A percentile compares a stretch with the other conserved stretches of the same genome.
Conservation (phyloP, 2,329 filamentous ascomycete species). For the Aureobasidium mangrovei region DNA sequence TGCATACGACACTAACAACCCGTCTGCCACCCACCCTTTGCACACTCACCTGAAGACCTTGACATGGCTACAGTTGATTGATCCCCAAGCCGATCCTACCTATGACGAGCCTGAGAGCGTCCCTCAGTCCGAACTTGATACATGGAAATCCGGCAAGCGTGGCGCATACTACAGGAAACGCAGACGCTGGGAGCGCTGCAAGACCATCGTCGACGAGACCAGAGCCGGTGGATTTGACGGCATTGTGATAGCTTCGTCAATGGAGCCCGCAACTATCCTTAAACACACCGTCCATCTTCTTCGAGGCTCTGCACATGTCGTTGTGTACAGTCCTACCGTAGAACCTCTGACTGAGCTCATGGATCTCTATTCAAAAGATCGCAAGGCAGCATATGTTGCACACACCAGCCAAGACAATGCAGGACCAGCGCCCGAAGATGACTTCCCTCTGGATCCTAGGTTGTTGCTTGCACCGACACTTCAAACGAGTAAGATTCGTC, state of each 20-base stretch:
- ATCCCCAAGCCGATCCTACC: constrained; percentile 64
- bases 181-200: constrained; percentile 66
- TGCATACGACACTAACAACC: constrained; percentile 65
- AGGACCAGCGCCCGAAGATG: constrained; percentile 39
- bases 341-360: constrained; percentile 70
- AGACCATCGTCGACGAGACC: constrained; percentile 64
- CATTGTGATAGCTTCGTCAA: constrained; percentile 69
- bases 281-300: constrained; percentile 70
- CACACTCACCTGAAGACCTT: constrained; percentile 71
- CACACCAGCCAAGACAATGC: constrained; percentile 19
- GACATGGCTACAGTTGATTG: constrained; percentile 84
- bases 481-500: constrained; percentile 68
- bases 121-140: constrained; percentile 51
- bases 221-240: constrained; percentile 72
- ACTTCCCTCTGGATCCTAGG: constrained; percentile 83
- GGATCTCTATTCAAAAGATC: constrained; percentile 74
- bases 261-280: constrained; percentile 72
- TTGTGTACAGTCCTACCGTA: constrained; percentile 72
- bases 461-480: constrained; percentile 69
- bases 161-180: constrained; percentile 85
- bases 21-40: constrained; percentile 62
- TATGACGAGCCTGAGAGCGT: constrained; percentile 60
- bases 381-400: constrained; percentile 65
- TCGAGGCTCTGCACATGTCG: constrained; percentile 71
- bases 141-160: constrained; percentile 73